Conservation (phyloP, 495 filamentous ascomycete genomes). For the Glarea lozoyensis region DNA sequence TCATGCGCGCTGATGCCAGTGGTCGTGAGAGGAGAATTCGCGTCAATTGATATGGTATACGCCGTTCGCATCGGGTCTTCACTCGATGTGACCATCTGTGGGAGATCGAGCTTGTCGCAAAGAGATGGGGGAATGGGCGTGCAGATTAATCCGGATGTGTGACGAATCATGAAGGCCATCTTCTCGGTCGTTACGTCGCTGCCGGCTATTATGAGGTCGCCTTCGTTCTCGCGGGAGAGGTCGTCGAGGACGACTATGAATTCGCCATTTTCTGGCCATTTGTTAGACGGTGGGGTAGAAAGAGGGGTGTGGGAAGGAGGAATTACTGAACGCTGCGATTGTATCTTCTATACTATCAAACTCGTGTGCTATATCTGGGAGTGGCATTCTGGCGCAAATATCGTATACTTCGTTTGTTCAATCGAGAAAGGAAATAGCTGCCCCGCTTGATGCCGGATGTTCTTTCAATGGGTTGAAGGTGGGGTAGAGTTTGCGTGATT, state of each 20-base stretch:
- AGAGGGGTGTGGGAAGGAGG: slow-evolving; percentile 3
- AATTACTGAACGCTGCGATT: slow-evolving; percentile 70
- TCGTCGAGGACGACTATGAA: slow-evolving; percentile 95
- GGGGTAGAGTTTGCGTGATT: background rate
- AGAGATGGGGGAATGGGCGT: slow-evolving; percentile 65
- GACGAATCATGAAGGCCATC: slow-evolving; percentile 90
- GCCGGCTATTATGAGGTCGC: slow-evolving; percentile 93
- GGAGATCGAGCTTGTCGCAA: slow-evolving; percentile 59
- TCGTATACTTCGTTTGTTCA: background rate
- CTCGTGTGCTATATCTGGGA: slow-evolving; percentile 25
- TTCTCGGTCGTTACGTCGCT: slow-evolving; percentile 76
- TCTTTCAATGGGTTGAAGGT: background rate
- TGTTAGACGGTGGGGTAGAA: background rate
- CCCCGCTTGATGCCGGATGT: slow-evolving; percentile 15
- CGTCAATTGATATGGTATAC: slow-evolving; percentile 84
- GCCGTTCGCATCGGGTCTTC: slow-evolving; percentile 83
- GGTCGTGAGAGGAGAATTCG: slow-evolving; percentile 58
- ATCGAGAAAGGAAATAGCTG: slow-evolving; percentile 2
- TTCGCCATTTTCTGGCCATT: slow-evolving; percentile 61
- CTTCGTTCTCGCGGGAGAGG: slow-evolving; percentile 89
- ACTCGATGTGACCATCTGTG: slow-evolving; percentile 79
- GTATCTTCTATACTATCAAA: slow-evolving; percentile 86
- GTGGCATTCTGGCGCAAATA: slow-evolving; percentile 14
- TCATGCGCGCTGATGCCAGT: slow-evolving; percentile 90
- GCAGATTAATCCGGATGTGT: slow-evolving; percentile 86